phyloP scores from a whole-genome alignment of 1,284 basidiomycete genomes.

The Puccinia polysora region DNA sequence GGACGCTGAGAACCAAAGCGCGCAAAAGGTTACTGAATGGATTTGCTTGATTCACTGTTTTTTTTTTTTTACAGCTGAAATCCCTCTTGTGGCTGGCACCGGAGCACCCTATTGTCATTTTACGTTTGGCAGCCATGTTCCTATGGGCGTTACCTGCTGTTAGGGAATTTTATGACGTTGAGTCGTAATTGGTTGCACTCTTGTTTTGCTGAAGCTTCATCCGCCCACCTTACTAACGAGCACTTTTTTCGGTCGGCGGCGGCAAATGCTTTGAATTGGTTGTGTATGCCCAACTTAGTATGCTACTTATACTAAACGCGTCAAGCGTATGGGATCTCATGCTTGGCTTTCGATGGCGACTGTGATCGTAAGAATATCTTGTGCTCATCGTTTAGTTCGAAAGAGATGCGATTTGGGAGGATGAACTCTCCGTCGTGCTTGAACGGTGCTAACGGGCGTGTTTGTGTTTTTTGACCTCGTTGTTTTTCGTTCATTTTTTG shows the following conservation, averaged over 20 bases:
- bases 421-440: too few species aligned
- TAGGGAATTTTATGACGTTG: constrained; percentile 64
- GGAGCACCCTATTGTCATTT: constrained; percentile 72
- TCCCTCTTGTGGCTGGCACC: constrained; percentile 78
- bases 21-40: too few species aligned
- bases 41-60: neutral
- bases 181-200: neutral
- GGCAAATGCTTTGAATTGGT: neutral
- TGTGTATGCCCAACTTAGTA: constrained; percentile 39
- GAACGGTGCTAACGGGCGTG: too few species aligned
- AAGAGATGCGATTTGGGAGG: too few species aligned
- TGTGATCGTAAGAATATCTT: constrained; percentile 61
- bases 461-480: too few species aligned
- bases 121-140: constrained; percentile 68
- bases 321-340: constrained; percentile 77
- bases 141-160: constrained; percentile 70
- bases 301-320: constrained; percentile 57
- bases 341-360: constrained; percentile 76
- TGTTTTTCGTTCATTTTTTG: too few species aligned
- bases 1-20: too few species aligned
- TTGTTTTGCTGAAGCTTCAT: neutral
- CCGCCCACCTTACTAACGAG: neutral
- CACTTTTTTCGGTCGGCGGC: neutral
- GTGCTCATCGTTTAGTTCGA: too few species aligned
- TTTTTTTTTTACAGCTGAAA: constrained; percentile 52